Base-by-base conservation (phyloP, 176 grass and related monocot species). In the Cymbopogon citratus region DNA sequence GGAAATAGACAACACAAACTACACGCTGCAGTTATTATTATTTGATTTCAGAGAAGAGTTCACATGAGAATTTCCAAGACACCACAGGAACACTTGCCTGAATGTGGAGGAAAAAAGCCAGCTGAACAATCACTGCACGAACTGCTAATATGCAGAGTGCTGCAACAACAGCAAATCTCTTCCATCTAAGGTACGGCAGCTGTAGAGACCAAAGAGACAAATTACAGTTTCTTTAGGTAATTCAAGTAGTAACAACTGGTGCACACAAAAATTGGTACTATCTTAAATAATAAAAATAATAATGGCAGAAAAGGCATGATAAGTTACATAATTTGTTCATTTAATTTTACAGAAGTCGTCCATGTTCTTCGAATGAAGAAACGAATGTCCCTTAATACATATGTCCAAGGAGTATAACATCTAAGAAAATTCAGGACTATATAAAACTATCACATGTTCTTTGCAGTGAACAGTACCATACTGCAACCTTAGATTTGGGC, bases 81-180 rank as follows among this genome's bases (percentile, higher is more conserved):
- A 0, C 7, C 36, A 66, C 54, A 29, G 7, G 26, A 86, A 65
- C 8, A 69, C 68, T 79, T 85, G 71, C 96, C 90, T 99, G 89
- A 80, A 99, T 99, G 80, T 99, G 96, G 49, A 95, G 89, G 81
- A 99, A 99, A 91, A 99, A 99, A 45, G 90, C 90, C 44, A 99
- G 85, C 64, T 99, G 92, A 91, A 99, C 96, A 85, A 99, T 91
- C 87, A 99, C 91, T 19, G 96, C 92, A 63, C 91, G 91, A 25
- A 99, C 93, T 71, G 87, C 88, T 82, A 99, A 82, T 73, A 95
- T 99, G 85, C 93, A 99, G 16, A 91, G 85, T 66, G 96, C 93
- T 88, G 96, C 96, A 81, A 95, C 77, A 81, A 93, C 87, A 86
- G 93, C 96, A 88, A 76, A 99, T 83, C 96, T 95, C 80, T 95